These are phyloP conservation scores for Datisca glomerata DNA, from an alignment of 306 rosid species.

Conservation along the genomic window DNA sequence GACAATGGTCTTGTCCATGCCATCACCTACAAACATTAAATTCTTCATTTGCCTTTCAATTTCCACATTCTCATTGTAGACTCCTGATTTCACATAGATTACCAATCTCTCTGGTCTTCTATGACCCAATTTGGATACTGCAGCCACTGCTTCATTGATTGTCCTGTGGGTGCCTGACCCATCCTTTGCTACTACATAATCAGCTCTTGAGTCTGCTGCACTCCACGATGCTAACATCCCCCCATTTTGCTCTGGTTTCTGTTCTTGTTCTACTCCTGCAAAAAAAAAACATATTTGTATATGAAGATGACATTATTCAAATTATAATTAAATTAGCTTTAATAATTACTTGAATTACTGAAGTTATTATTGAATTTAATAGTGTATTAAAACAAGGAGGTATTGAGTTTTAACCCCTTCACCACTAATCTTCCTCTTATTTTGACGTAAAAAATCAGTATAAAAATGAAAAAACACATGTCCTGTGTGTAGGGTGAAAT, in stretches of 20 bases:
- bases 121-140: neutral
- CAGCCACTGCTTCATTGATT: conserved; percentile 9
- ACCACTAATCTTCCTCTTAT: too few species aligned
- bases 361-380: too few species aligned
- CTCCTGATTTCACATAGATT: conserved; percentile 9
- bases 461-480: too few species aligned
- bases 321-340: too few species aligned
- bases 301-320: neutral
- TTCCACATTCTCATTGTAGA: conserved; percentile 43
- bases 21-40: conserved; percentile 70
- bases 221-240: conserved; percentile 4
- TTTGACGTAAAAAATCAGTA: too few species aligned
- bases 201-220: conserved; percentile 1
- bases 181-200: conserved; percentile 7
- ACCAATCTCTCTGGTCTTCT: conserved; percentile 1
- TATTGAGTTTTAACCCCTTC: too few species aligned
- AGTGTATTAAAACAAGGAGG: too few species aligned
- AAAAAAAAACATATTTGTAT: neutral
- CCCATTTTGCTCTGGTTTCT: neutral
- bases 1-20: conserved; percentile 45
- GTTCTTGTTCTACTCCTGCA: neutral
- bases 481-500: too few species aligned
- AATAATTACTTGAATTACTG: too few species aligned
- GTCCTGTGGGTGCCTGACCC: conserved; percentile 9
- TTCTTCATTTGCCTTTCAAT: conserved; percentile 25